Percentiles rank a stretch among this genome's conserved stretches.
These are phyloP conservation scores for Sisymbrium irio DNA, from an alignment of 345 rosid species.

Conservation along the genomic window DNA sequence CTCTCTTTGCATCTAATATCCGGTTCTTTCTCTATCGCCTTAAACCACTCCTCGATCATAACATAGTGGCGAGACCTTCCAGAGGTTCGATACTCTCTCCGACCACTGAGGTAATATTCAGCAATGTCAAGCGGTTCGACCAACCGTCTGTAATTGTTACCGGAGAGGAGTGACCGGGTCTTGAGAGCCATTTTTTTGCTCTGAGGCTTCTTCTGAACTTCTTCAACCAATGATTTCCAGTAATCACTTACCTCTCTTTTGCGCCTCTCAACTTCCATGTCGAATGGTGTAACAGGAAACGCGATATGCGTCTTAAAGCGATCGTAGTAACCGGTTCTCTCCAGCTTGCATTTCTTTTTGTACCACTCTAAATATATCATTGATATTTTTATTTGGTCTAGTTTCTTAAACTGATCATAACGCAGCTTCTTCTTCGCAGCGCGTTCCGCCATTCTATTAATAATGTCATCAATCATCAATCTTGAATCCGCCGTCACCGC, in stretches of 20 bases:
- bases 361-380: slow-evolving; percentile 60
- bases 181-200: slow-evolving; percentile 33
- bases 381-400: slow-evolving; percentile 38
- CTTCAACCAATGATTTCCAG: slow-evolving; percentile 52
- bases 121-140: slow-evolving; percentile 82
- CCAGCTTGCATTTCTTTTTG: slow-evolving; percentile 43
- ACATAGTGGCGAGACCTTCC: slow-evolving; percentile 46
- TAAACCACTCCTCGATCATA: slow-evolving; percentile 52
- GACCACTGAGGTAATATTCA: slow-evolving; percentile 42
- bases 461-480: neutral
- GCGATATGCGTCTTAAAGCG: slow-evolving; percentile 32
- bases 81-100: slow-evolving; percentile 24
- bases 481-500: neutral
- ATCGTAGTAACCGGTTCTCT: slow-evolving; percentile 58
- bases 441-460: slow-evolving; percentile 22
- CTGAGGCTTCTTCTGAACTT: slow-evolving; percentile 53
- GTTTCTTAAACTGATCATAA: slow-evolving; percentile 33
- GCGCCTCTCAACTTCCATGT: neutral
- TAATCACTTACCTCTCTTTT: slow-evolving; percentile 35
- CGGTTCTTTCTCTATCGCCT: neutral
- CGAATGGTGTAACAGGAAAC: neutral
- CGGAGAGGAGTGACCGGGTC: slow-evolving; percentile 41
- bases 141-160: slow-evolving; percentile 59
- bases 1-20: neutral
- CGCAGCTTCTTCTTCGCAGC: slow-evolving; percentile 19